Conservation (phyloP, 805 yeast genomes). For the Wickerhamomyces silvicola region DNA sequence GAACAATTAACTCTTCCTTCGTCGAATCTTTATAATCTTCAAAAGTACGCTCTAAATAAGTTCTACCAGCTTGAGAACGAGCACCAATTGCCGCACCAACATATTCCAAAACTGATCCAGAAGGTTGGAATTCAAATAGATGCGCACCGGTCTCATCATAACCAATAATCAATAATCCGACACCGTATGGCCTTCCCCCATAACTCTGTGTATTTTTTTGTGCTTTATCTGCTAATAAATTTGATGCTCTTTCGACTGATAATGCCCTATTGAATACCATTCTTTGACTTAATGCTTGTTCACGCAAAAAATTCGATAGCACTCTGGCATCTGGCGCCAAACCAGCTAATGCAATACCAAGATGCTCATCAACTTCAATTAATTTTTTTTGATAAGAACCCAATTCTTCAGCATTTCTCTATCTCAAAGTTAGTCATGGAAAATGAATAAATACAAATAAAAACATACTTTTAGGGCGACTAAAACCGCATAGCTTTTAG, state of each 20-base stretch:
- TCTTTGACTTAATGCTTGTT: constrained; percentile 83
- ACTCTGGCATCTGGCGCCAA: constrained; percentile 98
- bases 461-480: constrained; percentile 67
- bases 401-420: constrained; percentile 91
- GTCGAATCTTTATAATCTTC: constrained; percentile 56
- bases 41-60: constrained; percentile 84
- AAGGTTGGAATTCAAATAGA: constrained; percentile 89
- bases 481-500: constrained; percentile 80
- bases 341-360: constrained; percentile 96
- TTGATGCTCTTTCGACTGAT: constrained; percentile 75
- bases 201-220: constrained; percentile 94
- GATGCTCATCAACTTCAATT: constrained; percentile 84
- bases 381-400: constrained; percentile 96
- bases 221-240: constrained; percentile 90
- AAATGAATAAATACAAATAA: not conserved
- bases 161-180: constrained; percentile 86
- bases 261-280: constrained; percentile 83
- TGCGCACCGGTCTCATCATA: constrained; percentile 93
- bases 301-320: constrained; percentile 79
- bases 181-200: constrained; percentile 98
- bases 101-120: constrained; percentile 88
- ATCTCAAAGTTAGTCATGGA: constrained; percentile 6
- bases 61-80: constrained; percentile 96
- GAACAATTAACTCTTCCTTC: constrained; percentile 71
- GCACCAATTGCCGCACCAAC: constrained; percentile 97